Evolutionary conservation across 169 alveolate genomes (phyloP), one percentile per base, ranked within the genome.

Genomic region (Blepharisma undulans): DNA sequence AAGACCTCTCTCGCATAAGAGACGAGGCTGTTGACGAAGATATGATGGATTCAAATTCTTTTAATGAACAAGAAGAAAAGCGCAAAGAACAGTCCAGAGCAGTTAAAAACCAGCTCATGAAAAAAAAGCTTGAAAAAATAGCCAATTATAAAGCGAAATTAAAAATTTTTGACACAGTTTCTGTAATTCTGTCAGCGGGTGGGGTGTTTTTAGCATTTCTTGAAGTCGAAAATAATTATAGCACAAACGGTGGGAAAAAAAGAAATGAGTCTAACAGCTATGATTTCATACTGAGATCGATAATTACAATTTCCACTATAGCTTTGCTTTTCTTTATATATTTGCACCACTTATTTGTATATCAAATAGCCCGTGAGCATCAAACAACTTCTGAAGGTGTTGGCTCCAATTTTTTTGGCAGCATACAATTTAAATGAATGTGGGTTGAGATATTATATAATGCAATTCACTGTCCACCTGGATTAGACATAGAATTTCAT

Each of bases 381-480:
- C 86, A 78, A 78, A 78, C 34, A 1, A 78, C 86, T 0, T 78
- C 66, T 78, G 86, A 78, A 78, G 86, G 86, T 78, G 86, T 78
- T 4, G 90, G 88, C 61, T 81, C 79, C 77, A 72, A 78, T 0
- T 93, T 90, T 90, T 77, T 30, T 61, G 72, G 82, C 10, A 80
- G 92, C 36, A 14, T 36, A 4, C 72, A 90, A 19, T 90, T 93
- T 25, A 88, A 60, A 72, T 48, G 76, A 18, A 87, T 90, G 91
- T 21, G 90, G 6, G 21, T 90, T 16, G 92, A 90, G 21, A 21
- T 87, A 16, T 7, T 93, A 18, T 27, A 86, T 19, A 72, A 59
- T 77, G 14, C 87, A 19, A 30, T 90, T 4, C 92, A 88, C 66
- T 82, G 89, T 27, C 91, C 93, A 12, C 95, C 95, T 25, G 48